Conservation (phyloP, 1,139 yeast genomes). For the Blastobotrys persicus region DNA sequence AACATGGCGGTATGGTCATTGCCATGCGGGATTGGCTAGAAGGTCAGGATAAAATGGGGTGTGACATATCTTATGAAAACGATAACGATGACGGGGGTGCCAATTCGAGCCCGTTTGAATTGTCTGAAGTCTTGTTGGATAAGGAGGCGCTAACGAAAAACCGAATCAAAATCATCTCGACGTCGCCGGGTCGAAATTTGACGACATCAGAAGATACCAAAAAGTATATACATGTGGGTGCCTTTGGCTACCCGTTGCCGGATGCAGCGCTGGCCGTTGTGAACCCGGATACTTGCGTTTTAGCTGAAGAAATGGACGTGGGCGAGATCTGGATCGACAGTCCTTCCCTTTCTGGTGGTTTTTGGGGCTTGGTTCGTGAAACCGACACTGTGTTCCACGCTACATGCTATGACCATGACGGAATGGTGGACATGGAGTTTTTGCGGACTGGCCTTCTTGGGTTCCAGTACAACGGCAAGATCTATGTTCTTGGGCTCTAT, state of each 20-base stretch:
- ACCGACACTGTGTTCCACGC: constrained; percentile 81
- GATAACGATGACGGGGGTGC: constrained; percentile 29
- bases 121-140: constrained; percentile 75
- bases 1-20: constrained; percentile 95
- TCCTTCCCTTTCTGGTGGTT: constrained; percentile 84
- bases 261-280: constrained; percentile 93
- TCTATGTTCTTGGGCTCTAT: constrained; percentile 81
- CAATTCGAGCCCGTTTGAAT: constrained; percentile 44
- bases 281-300: constrained; percentile 78
- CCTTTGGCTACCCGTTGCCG: constrained; percentile 92
- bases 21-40: constrained; percentile 85
- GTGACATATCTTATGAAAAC: constrained; percentile 23
- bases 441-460: constrained; percentile 90
- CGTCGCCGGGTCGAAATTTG: constrained; percentile 46
- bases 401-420: constrained; percentile 66
- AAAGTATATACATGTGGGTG: constrained; percentile 66
- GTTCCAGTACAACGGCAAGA: constrained; percentile 79
- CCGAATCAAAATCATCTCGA: constrained; percentile 64
- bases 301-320: constrained; percentile 72
- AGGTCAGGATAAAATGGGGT: constrained; percentile 58
- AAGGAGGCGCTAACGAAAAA: constrained; percentile 79
- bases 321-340: constrained; percentile 98
- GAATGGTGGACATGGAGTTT: constrained; percentile 70
- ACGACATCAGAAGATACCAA: constrained; percentile 44
- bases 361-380: constrained; percentile 70